Base-by-base conservation (phyloP, 352 stramenopile species). In the Phytophthora cactorum region DNA sequence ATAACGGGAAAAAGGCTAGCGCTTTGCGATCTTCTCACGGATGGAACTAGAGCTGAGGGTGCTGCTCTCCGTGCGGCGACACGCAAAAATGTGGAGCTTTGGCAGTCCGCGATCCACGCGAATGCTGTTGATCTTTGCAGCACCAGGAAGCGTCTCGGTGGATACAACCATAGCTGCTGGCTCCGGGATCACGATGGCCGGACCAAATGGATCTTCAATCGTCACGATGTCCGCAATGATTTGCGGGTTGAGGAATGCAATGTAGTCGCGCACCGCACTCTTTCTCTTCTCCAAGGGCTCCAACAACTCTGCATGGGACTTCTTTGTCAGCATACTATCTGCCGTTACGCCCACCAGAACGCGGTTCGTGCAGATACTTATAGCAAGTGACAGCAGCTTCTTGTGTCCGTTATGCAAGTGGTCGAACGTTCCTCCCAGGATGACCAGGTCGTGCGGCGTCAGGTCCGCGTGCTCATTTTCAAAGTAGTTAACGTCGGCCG, bases 391-490 rank as follows among this genome's bases (percentile, higher is more conserved):
- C 27, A 97, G 75, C 17, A 97, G 66, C 63, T 97, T 96, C 73
- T 94, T 96, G 79, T 97, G 91, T 15, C 91, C 91, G 52, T 96
- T 96, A 76, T 97, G 91, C 29, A 97, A 77, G 52, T 95, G 84
- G 66, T 97, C 91, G 66, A 97, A 97, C 31, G 89, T 97, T 36
- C 91, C 91, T 36, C 89, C 89, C 12, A 97, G 70, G 41, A 93
- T 72, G 22, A 93, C 75, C 10, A 78, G 45, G n/a, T 87, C 72
- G 58, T 89, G 80, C 11, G 80, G 79, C 41, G 74, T 79, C 51
- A 92, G 27, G 58, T 81, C 63, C 8, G 76, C 77, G 47, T 84
- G 74, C 34, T 88, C 73, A 62, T 95, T 82, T 74, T 93, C 87
- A 57, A 95, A 91, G 73, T 93, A 95, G 44, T 80, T 66, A 45